phyloP scores from a whole-genome alignment of 2,329 filamentous ascomycete genomes.

The Paracoccidioides brasiliensis region DNA sequence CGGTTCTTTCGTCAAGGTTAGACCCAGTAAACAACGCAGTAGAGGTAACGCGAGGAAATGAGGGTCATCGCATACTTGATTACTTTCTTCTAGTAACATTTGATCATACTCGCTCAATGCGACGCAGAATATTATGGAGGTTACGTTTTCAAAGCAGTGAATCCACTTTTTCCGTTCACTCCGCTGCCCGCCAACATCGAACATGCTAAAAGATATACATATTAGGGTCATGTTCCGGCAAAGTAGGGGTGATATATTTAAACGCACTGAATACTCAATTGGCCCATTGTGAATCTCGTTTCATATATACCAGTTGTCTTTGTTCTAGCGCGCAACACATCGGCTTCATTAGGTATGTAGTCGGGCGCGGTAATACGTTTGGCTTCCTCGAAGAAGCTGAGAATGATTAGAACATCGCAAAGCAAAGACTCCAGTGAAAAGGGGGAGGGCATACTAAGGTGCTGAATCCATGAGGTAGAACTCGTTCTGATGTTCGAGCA shows the following conservation, averaged over 20 bases:
- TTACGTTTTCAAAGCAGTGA: constrained; percentile 98
- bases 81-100: constrained; percentile 89
- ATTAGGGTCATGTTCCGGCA: constrained; percentile 13
- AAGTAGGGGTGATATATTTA: not conserved
- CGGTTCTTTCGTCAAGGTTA: constrained; percentile 57
- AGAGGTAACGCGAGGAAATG: not conserved
- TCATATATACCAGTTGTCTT: constrained; percentile 99
- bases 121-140: constrained; percentile 98
- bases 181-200: constrained; percentile 91
- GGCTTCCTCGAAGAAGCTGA: constrained; percentile 91
- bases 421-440: not conserved
- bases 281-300: constrained; percentile 96
- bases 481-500: constrained; percentile 90
- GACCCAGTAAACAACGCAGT: not conserved
- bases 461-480: constrained; percentile 99
- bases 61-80: constrained; percentile 53
- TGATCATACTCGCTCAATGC: constrained; percentile 97
- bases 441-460: constrained; percentile 60
- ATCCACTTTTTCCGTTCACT: constrained; percentile 99
- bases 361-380: constrained; percentile 68
- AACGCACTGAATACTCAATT: constrained; percentile 92
- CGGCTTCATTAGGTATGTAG: constrained; percentile 86
- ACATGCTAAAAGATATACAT: constrained; percentile 57
- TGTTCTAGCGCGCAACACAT: constrained; percentile 86
- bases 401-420: not conserved